Evolutionary conservation across 2,329 filamentous ascomycete genomes (phyloP).

Genomic region (Lizonia empirigonia): DNA sequence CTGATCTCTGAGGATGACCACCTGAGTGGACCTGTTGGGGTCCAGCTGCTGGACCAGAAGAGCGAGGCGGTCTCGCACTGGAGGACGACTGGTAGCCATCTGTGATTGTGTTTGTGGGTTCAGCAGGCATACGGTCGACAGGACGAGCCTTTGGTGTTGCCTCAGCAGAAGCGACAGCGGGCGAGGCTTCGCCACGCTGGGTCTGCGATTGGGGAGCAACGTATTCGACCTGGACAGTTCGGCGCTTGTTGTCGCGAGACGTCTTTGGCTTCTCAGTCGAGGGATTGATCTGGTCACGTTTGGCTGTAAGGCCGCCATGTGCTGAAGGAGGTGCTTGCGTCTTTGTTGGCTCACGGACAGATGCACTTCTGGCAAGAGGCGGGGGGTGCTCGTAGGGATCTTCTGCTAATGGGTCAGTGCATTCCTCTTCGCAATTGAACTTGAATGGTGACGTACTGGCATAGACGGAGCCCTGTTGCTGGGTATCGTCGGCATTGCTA

Average conservation of each 20-base stretch:
- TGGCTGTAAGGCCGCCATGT: conserved; percentile 68
- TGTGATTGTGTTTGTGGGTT: conserved; percentile 42
- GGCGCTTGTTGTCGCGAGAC: conserved; percentile 81
- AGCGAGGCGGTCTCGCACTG: conserved; percentile 28
- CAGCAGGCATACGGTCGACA: conserved; percentile 58
- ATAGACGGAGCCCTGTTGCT: conserved; percentile 73
- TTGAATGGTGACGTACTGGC: conserved; percentile 50
- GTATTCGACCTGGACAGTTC: conserved; percentile 97
- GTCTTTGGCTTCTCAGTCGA: conserved; percentile 68
- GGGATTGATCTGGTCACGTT: conserved; percentile 75
- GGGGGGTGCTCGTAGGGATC: conserved; percentile 65
- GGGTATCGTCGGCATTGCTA: conserved; percentile 77
- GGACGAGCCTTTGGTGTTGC: conserved; percentile 55
- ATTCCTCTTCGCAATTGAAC: neutral
- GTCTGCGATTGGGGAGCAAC: conserved; percentile 90
- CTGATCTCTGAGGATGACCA: conserved; percentile 58
- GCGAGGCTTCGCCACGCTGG: conserved; percentile 66
- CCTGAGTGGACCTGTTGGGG: conserved; percentile 45
- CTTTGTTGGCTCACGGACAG: conserved; percentile 86
- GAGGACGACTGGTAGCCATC: conserved; percentile 45
- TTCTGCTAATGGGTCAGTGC: conserved; percentile 43
- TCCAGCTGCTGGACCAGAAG: conserved; percentile 26
- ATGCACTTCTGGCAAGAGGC: conserved; percentile 80
- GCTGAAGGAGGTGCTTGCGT: conserved; percentile 56
- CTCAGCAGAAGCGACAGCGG: conserved; percentile 37